Evolutionary conservation across 2,329 filamentous ascomycete genomes (phyloP).

Genomic region (Claviceps sp.): DNA sequence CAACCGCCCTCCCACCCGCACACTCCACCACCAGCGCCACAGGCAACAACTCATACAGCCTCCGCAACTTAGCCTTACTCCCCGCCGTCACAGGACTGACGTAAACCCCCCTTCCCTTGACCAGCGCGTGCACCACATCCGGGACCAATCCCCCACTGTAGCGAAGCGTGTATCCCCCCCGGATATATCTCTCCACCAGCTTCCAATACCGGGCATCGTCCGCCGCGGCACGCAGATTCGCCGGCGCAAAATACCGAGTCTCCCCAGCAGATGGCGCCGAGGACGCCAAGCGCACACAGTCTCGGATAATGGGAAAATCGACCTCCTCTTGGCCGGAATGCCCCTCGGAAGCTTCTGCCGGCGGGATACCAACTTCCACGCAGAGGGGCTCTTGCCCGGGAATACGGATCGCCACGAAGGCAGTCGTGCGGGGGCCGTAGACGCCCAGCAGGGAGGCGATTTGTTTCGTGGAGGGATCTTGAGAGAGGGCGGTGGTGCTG

Average conservation of each 20-base stretch:
- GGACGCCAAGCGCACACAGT: not conserved
- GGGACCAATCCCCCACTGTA: slow-evolving; percentile 50
- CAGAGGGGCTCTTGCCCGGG: slow-evolving; percentile 27
- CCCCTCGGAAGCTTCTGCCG: not conserved
- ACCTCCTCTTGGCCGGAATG: not conserved
- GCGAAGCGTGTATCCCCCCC: slow-evolving; percentile 42
- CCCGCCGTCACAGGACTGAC: slow-evolving; percentile 38
- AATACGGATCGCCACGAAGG: slow-evolving; percentile 38
- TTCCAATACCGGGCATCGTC: slow-evolving; percentile 34
- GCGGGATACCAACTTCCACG: slow-evolving; percentile 35
- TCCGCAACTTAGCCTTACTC: slow-evolving; percentile 42
- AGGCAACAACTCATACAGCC: slow-evolving; percentile 45
- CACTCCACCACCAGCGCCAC: slow-evolving; percentile 48
- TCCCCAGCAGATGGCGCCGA: slow-evolving; percentile 19
- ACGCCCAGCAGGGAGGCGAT: slow-evolving; percentile 38
- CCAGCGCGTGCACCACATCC: slow-evolving; percentile 43
- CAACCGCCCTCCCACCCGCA: slow-evolving; percentile 41
- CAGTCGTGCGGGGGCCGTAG: slow-evolving; percentile 41
- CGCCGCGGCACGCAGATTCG: slow-evolving; percentile 44
- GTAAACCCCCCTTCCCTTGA: slow-evolving; percentile 50
- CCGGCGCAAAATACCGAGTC: slow-evolving; percentile 47
- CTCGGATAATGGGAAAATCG: not conserved
- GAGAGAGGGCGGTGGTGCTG: slow-evolving; percentile 29
- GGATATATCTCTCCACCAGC: slow-evolving; percentile 36
- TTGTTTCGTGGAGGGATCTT: slow-evolving; percentile 25